phyloP scores from a whole-genome alignment of 2,329 filamentous ascomycete species.

The Ascochyta koolunga region DNA sequence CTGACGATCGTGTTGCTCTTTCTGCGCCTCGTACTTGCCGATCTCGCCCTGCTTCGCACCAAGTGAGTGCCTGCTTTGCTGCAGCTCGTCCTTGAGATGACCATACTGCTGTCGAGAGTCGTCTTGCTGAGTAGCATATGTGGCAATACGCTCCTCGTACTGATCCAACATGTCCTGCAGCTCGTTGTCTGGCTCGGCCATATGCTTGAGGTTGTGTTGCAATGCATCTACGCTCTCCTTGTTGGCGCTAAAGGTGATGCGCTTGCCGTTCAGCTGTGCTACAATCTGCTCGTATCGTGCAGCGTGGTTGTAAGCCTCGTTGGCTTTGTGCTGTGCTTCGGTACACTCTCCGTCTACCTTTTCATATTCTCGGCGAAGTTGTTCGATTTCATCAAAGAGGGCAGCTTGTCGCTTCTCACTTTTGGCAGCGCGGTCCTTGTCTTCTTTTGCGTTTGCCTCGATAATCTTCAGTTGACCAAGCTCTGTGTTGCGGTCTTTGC shows the following conservation, averaged over 20 bases:
- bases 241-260: slow-evolving; percentile 73
- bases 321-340: slow-evolving; percentile 56
- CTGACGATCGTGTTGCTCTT: slow-evolving; percentile 84
- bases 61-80: slow-evolving; percentile 51
- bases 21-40: slow-evolving; percentile 83
- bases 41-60: slow-evolving; percentile 64
- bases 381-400: slow-evolving; percentile 71
- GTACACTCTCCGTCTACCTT: slow-evolving; percentile 41
- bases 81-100: slow-evolving; percentile 63
- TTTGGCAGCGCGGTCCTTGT: slow-evolving; percentile 83
- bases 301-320: slow-evolving; percentile 73
- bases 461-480: slow-evolving; percentile 74
- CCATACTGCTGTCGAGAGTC: slow-evolving; percentile 68
- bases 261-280: slow-evolving; percentile 76
- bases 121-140: slow-evolving; percentile 68
- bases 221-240: slow-evolving; percentile 74
- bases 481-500: slow-evolving; percentile 81
- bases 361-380: slow-evolving; percentile 38
- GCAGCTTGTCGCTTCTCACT: slow-evolving; percentile 58
- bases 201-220: slow-evolving; percentile 73
- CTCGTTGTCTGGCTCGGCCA: slow-evolving; percentile 78
- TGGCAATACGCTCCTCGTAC: slow-evolving; percentile 75
- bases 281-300: slow-evolving; percentile 77
- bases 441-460: slow-evolving; percentile 77
- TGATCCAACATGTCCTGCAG: slow-evolving; percentile 74